Evolutionary conservation across 768 basidiomycete genomes (phyloP), one percentile per base, ranked within the genome.

Genomic region (Sporobolomyces phaffii): DNA sequence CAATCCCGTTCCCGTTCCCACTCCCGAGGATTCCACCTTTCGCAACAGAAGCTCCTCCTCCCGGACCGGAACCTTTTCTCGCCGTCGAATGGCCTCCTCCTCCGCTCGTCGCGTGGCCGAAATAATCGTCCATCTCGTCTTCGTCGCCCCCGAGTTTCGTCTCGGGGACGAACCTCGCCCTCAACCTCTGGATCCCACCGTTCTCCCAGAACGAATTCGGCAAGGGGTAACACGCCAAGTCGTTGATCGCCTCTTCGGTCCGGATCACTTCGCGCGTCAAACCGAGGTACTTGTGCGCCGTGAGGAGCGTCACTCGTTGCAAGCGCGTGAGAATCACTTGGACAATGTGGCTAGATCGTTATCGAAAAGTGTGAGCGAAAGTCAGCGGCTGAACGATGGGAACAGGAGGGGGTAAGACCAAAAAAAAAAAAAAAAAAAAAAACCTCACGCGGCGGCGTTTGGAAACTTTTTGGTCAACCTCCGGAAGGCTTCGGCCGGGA

Each of bases 191-290:
- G 69, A 99, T 82, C 9, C 96, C 94, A 8, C 91, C 91, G 13
- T 87, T 86, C 77, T 91, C 87, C 73, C 97, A 98, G 79, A 98
- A 99, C 0, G 86, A 85, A 18, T 84, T 79, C 0, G 96, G 93
- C 0, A 99, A 81, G 3, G 96, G 96, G 77, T 98, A 91, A 57
- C 91, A 93, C 20, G 96, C 94, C 66, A 97, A 87, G 66, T 93
- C 88, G 73, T 99, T 99, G 77, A 99, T 94, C 0, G 90, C 89
- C 75, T 96, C 91, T 79, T 99, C 96, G 3, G 96, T 94, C 38
- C 91, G 86, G 40, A 99, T 85, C 7, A 98, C 90, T 78, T 99
- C 96, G 22, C 87, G 85, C 0, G 96, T 99, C 59, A 99, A 77
- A 9, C 96, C 96, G 9, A 99, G 84, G 77, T 96, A 99, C 74